Evolutionary conservation across 108 stramenopile species (phyloP).

Genomic region (Chaetoceros tenuissimus): DNA sequence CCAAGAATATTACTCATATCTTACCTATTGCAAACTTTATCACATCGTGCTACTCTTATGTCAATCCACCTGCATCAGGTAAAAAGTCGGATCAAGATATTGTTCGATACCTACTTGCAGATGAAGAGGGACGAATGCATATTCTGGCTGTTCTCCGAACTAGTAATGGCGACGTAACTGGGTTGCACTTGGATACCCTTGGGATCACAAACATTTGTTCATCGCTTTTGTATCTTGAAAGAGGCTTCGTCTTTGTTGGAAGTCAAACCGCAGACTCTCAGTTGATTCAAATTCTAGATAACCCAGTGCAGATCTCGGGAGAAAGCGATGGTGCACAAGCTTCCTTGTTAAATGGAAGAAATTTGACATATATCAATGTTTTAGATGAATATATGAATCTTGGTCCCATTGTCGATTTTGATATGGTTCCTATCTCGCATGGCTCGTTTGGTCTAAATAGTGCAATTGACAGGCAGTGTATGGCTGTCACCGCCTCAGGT

Average conservation of each 20-base stretch:
- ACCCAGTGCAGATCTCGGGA: constrained; percentile 39
- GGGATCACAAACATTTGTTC: constrained; percentile 57
- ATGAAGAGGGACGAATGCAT: constrained; percentile 81
- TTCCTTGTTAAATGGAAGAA: constrained; percentile 12
- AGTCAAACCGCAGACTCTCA: constrained; percentile 85
- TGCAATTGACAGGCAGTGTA: constrained; percentile 34
- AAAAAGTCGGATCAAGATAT: constrained; percentile 18
- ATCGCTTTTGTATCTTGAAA: constrained; percentile 71
- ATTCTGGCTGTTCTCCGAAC: constrained; percentile 49
- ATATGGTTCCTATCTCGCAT: constrained; percentile 59
- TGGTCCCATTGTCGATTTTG: constrained; percentile 97
- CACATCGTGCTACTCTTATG: constrained; percentile 28
- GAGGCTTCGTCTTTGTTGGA: constrained; percentile 89
- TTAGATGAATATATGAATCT: constrained; percentile 90
- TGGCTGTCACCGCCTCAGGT: constrained; percentile 93
- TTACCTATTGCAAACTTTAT: constrained; percentile 49
- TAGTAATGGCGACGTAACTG: constrained; percentile 31
- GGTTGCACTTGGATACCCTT: constrained; percentile 63
- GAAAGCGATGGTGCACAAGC: constrained; percentile 7
- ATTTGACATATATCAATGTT: constrained; percentile 57
- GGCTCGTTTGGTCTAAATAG: constrained; percentile 4
- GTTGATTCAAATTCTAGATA: constrained; percentile 78
- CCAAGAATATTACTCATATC: constrained; percentile 35
- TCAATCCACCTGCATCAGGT: constrained; percentile 31
- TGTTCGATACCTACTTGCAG: constrained; percentile 74